Evolutionary conservation across 164 flowering plant genomes (phyloP), one percentile per base, ranked within the genome.

Genomic region (Vitis vinifera): DNA sequence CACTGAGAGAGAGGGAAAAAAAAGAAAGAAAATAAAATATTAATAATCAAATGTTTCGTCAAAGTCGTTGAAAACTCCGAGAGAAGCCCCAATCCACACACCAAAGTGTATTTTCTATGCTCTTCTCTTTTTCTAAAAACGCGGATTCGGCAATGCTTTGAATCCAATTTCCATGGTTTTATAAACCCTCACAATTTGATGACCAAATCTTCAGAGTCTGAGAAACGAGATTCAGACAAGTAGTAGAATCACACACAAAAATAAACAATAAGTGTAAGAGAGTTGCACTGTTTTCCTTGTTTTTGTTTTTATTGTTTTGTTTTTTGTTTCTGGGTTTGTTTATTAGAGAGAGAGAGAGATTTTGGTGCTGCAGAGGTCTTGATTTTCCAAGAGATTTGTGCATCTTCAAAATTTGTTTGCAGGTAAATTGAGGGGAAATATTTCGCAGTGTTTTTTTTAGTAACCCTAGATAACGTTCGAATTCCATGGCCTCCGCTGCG

Each of bases 401-500:
- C 23, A 13, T 16, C 59, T 19, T 53, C 59, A 57, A 19, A n/a
- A 57, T 57, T 57, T 57, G 44, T 37, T 37, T 6, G 6, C 44
- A 37, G 44, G 44, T 37, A 37, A 37, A 37, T 37, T 37, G 44
- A 37, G 44, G 44, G 44, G 44, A 37, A 37, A 37, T 37, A 37
- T 37, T 3, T 6, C 44, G 0, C 27, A 0, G 27, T 23, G 27
- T 23, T 0, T 37, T 6, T 37, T 37, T 37, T 37, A 4, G 44
- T 37, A 37, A 6, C 44, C 44, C 44, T 37, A 37, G 44, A 37
- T 37, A 37, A 37, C 27, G 27, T 23, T 23, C 27, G 15, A 15
- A 50, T 30, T 60, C 14, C 0, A 92, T 91, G 98, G 92, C 95
- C 5, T 74, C 87, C 0, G 92, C 93, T 55, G 91, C 97, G 15